Percentiles rank a stretch among this genome's conserved stretches.
Conservation (phyloP, 2,329 filamentous ascomycete genomes). For the Phyllosticta capitalensis region DNA sequence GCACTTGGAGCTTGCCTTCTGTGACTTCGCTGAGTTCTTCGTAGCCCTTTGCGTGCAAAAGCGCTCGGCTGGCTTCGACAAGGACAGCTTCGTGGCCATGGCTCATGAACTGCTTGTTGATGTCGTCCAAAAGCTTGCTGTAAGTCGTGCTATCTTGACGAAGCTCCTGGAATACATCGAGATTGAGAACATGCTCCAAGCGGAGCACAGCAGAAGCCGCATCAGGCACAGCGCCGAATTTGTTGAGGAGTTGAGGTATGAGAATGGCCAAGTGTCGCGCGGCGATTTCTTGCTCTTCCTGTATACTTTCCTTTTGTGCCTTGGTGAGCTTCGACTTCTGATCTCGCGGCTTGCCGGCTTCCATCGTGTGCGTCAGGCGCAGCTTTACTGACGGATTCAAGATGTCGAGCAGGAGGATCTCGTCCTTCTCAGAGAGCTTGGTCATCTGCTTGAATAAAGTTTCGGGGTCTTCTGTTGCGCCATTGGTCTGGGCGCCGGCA, state of each 20-base stretch:
- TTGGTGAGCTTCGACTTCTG: slow-evolving; percentile 45
- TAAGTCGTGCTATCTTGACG: slow-evolving; percentile 78
- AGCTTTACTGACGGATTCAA: slow-evolving; percentile 74
- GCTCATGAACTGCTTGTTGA: slow-evolving; percentile 88
- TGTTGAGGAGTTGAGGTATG: slow-evolving; percentile 80
- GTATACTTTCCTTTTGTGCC: slow-evolving; percentile 49
- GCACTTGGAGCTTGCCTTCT: slow-evolving; percentile 64
- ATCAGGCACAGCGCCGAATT: slow-evolving; percentile 81
- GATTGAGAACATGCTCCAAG: slow-evolving; percentile 75
- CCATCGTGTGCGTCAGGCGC: slow-evolving; percentile 55
- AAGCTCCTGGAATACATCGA: slow-evolving; percentile 80
- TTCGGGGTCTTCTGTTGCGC: slow-evolving; percentile 50
- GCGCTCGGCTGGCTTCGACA: slow-evolving; percentile 69
- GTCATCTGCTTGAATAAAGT: slow-evolving; percentile 60
- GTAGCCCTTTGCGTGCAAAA: slow-evolving; percentile 76
- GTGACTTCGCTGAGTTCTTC: slow-evolving; percentile 83
- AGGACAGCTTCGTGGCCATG: slow-evolving; percentile 82
- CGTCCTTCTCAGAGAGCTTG: slow-evolving; percentile 63
- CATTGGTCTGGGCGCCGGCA: slow-evolving; percentile 44
- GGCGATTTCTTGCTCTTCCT: slow-evolving; percentile 66
- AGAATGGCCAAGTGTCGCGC: slow-evolving; percentile 66
- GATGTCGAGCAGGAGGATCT: slow-evolving; percentile 77
- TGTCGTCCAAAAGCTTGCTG: slow-evolving; percentile 73
- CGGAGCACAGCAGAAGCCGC: slow-evolving; percentile 79
- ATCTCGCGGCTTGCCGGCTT: slow-evolving; percentile 48